Evolutionary conservation across 495 filamentous ascomycete genomes (phyloP).

Genomic region (Zalerion maritima): DNA sequence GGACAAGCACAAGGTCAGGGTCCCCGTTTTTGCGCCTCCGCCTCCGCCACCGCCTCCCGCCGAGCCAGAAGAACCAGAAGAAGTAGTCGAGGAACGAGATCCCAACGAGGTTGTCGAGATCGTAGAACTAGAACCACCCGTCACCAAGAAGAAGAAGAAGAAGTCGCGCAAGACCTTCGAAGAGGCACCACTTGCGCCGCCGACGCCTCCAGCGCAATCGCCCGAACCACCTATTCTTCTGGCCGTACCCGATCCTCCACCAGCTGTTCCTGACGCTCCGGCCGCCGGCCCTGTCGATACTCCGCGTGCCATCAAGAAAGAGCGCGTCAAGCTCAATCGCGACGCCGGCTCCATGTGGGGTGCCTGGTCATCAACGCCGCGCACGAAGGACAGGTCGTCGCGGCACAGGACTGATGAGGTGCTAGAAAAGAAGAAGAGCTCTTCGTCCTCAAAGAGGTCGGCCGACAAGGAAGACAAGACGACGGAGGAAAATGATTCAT

Average conservation of each 20-base stretch:
- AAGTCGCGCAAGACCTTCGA: conserved; percentile 20
- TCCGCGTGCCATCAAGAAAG: conserved; percentile 27
- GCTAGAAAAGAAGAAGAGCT: conserved; percentile 23
- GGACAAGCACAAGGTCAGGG: too few relatives aligned
- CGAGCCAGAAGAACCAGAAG: too few relatives aligned
- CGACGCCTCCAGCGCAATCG: conserved; percentile 16
- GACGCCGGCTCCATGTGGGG: conserved; percentile 27
- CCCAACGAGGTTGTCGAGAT: conserved; percentile 32
- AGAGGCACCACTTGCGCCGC: conserved; percentile 14
- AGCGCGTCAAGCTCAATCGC: conserved; percentile 30
- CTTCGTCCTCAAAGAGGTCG: conserved; percentile 19
- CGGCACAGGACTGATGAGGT: conserved; percentile 18
- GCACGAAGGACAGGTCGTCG: conserved; percentile 15
- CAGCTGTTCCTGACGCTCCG: conserved; percentile 30
- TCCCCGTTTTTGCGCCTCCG: too few relatives aligned
- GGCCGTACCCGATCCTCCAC: conserved; percentile 27
- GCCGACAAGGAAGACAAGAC: conserved; percentile 20
- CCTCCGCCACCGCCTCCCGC: too few relatives aligned
- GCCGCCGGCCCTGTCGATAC: conserved; percentile 23
- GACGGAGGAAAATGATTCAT: conserved; percentile 15
- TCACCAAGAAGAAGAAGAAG: conserved; percentile 30
- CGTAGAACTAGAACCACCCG: conserved; percentile 28
- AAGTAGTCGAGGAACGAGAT: too few relatives aligned
- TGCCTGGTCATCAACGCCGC: conserved; percentile 24
- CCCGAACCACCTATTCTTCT: conserved; percentile 17